phyloP scores from a whole-genome alignment of 306 rosid species.

The Albizia julibrissin region DNA sequence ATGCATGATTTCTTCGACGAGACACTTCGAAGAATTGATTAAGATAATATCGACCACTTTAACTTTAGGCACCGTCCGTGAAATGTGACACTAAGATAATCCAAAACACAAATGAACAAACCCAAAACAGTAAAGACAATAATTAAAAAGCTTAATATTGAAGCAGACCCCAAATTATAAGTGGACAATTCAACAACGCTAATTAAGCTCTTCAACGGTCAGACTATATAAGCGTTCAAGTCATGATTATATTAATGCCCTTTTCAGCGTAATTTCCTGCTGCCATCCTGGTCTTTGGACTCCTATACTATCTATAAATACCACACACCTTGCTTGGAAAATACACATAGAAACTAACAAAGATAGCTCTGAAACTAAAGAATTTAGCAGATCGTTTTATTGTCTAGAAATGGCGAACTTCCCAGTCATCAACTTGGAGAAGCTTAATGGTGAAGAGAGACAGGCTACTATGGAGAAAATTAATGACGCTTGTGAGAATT shows the following conservation, averaged over 20 bases:
- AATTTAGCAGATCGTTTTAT: neutral
- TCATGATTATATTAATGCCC: neutral
- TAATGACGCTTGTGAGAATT: constrained; percentile 36
- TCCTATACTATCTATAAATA: constrained; percentile 24
- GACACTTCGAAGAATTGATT: neutral
- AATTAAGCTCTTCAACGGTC: neutral
- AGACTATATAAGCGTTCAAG: neutral
- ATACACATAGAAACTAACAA: neutral
- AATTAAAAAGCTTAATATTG: neutral
- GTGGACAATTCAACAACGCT: constrained; percentile 24
- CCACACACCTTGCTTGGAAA: neutral
- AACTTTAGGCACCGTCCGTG: neutral
- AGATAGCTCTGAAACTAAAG: neutral
- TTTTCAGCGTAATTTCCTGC: neutral
- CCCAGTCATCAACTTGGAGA: constrained; percentile 50
- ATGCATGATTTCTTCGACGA: neutral
- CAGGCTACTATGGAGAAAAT: constrained; percentile 45
- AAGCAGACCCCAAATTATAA: neutral
- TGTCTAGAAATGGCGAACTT: neutral
- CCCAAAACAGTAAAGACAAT: neutral
- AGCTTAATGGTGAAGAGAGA: constrained; percentile 54
- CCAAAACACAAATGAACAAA: neutral
- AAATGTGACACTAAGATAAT: neutral
- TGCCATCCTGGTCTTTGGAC: neutral
- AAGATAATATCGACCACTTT: neutral